A percentile compares a stretch with the other conserved stretches of the same genome.
Evolutionary conservation across 495 filamentous ascomycete species (phyloP).

Genomic region (Neurospora sp.): DNA sequence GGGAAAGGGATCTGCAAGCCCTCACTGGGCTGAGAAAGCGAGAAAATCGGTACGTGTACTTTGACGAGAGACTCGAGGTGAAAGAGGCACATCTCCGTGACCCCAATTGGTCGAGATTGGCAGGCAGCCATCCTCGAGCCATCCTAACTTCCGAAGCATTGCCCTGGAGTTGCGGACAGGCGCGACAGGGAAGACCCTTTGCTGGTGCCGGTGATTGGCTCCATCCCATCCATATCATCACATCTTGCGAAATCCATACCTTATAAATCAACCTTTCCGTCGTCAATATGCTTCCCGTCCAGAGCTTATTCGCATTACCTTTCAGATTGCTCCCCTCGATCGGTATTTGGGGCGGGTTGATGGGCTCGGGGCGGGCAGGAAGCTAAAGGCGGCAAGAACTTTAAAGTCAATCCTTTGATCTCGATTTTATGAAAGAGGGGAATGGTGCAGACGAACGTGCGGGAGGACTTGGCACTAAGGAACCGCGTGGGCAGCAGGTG

Average conservation of each 20-base stretch:
- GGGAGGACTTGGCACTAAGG: neutral
- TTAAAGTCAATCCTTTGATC: neutral
- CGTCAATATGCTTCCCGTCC: neutral
- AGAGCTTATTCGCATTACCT: neutral
- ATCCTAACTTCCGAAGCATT: neutral
- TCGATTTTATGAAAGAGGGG: neutral
- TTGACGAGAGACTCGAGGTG: neutral
- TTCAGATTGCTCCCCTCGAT: neutral
- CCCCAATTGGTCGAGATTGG: neutral
- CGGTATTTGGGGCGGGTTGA: neutral
- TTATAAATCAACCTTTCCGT: neutral
- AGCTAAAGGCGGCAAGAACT: neutral
- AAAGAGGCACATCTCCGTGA: neutral
- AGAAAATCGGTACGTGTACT: neutral
- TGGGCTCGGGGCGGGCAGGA: neutral
- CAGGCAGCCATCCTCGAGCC: neutral
- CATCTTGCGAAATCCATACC: neutral
- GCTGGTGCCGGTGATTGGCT: neutral
- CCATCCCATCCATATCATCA: neutral
- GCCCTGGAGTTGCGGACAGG: neutral
- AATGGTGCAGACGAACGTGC: neutral
- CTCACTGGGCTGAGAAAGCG: neutral
- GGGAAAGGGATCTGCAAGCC: neutral
- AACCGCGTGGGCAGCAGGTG: neutral
- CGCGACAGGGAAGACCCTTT: neutral